Evolutionary conservation across 2,329 filamentous ascomycete species (phyloP).

Genomic region (Monosporascus sp.): DNA sequence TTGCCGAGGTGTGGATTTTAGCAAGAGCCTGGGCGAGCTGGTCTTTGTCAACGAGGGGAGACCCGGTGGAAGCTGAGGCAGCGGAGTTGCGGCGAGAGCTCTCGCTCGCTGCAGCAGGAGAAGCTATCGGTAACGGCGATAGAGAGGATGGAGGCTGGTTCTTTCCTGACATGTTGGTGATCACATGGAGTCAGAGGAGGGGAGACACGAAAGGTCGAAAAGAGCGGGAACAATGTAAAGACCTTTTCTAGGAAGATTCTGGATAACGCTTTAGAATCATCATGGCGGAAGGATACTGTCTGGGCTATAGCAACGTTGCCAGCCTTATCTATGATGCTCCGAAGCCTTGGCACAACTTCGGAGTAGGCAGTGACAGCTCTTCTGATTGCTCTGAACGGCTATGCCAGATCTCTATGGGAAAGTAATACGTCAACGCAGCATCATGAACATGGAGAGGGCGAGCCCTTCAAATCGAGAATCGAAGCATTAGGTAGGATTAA

Average conservation of each 20-base stretch:
- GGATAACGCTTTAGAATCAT: too few species aligned
- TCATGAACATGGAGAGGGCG: too few species aligned
- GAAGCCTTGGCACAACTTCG: too few species aligned
- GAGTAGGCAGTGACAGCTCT: too few species aligned
- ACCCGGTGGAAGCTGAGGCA: conserved; percentile 39
- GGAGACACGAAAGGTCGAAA: background rate
- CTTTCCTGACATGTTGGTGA: conserved; percentile 24
- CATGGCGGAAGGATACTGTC: too few species aligned
- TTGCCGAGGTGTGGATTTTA: conserved; percentile 85
- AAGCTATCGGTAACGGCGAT: conserved; percentile 28
- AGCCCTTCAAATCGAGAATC: too few species aligned
- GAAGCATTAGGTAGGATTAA: too few species aligned
- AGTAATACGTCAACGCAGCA: too few species aligned
- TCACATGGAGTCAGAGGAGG: conserved; percentile 1
- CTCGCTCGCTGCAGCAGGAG: conserved; percentile 14
- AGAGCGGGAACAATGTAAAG: background rate
- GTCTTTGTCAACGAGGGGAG: conserved; percentile 60
- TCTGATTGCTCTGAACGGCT: too few species aligned
- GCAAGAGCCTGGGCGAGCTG: conserved; percentile 74
- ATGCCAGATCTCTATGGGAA: too few species aligned
- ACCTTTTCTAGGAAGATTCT: background rate
- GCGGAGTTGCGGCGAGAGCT: conserved; percentile 35
- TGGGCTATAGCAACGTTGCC: too few species aligned
- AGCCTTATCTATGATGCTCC: too few species aligned
- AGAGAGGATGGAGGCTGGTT: conserved; percentile 26